phyloP scores from a whole-genome alignment of 2,329 filamentous ascomycete genomes.

The Diplodia seriata region DNA sequence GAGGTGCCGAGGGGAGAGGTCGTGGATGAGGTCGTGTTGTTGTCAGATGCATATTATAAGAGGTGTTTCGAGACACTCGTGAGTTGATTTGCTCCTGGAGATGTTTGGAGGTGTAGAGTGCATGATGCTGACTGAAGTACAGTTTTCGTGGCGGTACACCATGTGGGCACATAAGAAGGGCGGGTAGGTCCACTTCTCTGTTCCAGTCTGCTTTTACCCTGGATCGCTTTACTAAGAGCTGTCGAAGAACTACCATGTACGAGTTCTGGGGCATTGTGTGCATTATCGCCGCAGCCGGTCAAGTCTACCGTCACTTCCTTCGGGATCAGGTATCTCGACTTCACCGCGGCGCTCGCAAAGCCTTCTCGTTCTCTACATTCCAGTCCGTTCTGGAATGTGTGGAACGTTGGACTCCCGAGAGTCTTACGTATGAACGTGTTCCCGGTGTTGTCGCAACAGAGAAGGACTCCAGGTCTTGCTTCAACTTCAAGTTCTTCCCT shows the following conservation, averaged over 20 bases:
- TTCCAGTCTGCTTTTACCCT: background rate
- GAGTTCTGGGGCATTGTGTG: constrained; percentile 16
- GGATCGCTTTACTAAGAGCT: background rate
- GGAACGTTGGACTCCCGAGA: constrained; percentile 13
- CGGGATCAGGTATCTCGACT: background rate
- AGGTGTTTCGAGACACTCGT: constrained; percentile 19
- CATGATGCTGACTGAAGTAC: background rate
- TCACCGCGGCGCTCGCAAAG: background rate
- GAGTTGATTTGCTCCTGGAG: background rate
- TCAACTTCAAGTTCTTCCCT: constrained; percentile 15
- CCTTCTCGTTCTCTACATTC: background rate
- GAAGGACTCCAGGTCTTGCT: constrained; percentile 21
- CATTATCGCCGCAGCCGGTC: background rate
- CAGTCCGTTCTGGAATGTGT: background rate
- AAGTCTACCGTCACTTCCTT: constrained; percentile 18
- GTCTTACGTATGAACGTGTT: constrained; percentile 9
- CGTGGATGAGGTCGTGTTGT: constrained; percentile 7
- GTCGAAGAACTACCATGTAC: background rate
- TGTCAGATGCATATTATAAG: constrained; percentile 15
- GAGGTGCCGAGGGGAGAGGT: constrained; percentile 1
- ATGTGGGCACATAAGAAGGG: constrained; percentile 21
- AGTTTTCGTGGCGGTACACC: constrained; percentile 26
- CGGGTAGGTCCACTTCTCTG: background rate
- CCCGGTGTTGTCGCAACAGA: constrained; percentile 4
- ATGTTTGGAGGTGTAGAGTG: background rate